Percentiles rank a stretch among this genome's conserved stretches.
These are phyloP conservation scores for Ceratocystis harringtonii DNA, from an alignment of 2,329 filamentous ascomycete genomes.

Conservation along the genomic window DNA sequence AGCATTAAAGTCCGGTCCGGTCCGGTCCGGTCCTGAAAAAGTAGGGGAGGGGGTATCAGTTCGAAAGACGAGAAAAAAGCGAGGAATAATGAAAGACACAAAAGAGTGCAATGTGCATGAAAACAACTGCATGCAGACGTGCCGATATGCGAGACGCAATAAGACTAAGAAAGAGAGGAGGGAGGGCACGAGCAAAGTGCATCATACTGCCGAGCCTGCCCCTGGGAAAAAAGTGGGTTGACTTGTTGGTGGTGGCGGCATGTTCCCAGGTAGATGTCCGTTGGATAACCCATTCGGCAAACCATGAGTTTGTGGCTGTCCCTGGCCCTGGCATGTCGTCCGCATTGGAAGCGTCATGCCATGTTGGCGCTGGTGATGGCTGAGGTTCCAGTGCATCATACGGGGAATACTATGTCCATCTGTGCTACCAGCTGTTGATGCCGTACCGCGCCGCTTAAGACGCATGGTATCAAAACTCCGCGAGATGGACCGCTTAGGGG, in stretches of 20 bases:
- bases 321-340: not conserved
- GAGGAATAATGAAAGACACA: not conserved
- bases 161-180: not conserved
- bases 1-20: constrained; percentile 5
- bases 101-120: not conserved
- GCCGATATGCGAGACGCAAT: not conserved
- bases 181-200: not conserved
- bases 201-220: constrained; percentile 3
- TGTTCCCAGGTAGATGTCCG: not conserved
- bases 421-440: constrained; percentile 1
- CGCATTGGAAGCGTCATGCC: constrained; percentile 1
- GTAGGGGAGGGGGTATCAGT: constrained; percentile 9
- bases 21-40: not conserved
- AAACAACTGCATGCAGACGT: not conserved
- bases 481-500: constrained; percentile 18
- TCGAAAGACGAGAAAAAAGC: not conserved
- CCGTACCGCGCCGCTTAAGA: constrained; percentile 18
- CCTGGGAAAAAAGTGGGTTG: constrained; percentile 10
- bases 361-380: constrained; percentile 4
- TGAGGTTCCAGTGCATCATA: constrained; percentile 9
- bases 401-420: constrained; percentile 13
- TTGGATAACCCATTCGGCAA: not conserved
- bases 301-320: not conserved
- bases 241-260: constrained; percentile 11
- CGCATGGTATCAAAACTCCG: constrained; percentile 20